Evolutionary conservation across 805 yeast species (phyloP), one percentile per base, ranked within the genome.

Genomic region (Saturnispora halmiae): DNA sequence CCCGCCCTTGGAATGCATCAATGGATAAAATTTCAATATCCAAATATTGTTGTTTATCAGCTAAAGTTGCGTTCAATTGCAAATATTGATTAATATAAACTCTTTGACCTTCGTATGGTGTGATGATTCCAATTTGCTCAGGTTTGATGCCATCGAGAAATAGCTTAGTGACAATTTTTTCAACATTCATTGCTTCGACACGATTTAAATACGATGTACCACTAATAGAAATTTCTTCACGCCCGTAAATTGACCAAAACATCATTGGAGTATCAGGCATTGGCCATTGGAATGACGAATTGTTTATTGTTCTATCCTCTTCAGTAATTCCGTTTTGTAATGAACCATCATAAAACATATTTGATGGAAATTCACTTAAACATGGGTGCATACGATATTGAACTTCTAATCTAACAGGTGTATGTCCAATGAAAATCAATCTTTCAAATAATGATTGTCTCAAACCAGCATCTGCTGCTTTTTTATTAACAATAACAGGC

Each of bases 351-450:
- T 88, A 88, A 54, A 86, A 88, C 83, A 83, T 79, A 56, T 86
- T 85, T 51, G 90, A 78, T 21, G 96, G 81, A 56, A 86, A 88
- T 52, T 85, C 95, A 48, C 90, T 75, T 40, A 88, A 62, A 46
- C 79, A 70, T 7, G 96, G 96, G 55, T 88, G 82, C 96, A 88
- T 88, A 64, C 97, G 79, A 61, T 88, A 88, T 60, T 88, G 97
- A 26, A 87, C 95, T 50, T 85, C 94, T 40, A 88, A 69, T 48
- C 96, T 65, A 46, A 85, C 76, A 8, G 96, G 96, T 8, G 74
- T 71, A 54, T 85, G 88, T 2, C 95, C 95, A 45, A 86, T 69
- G 11, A 79, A 66, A 28, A 88, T 79, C 45, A 88, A 66, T 51
- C 97, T 72, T 61, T 90, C 96, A 60, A 88, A 88, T 40, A 88